Percentiles rank a stretch among this genome's conserved stretches.
Conservation (phyloP, 768 basidiomycete genomes). For the Pisolithus marmoratus region DNA sequence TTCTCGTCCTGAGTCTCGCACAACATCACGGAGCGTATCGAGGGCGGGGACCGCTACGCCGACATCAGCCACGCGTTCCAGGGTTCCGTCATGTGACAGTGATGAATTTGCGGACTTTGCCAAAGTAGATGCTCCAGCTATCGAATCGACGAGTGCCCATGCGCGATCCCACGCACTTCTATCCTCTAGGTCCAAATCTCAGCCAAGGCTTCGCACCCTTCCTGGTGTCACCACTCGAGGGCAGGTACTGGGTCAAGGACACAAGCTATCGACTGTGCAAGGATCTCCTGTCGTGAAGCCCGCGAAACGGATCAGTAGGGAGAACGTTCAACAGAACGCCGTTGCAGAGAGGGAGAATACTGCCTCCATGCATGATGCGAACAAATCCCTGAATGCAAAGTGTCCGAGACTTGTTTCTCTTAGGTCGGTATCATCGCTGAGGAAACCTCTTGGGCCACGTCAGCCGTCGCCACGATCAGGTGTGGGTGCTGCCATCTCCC, state of each 20-base stretch:
- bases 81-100: neutral
- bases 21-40: conserved; percentile 13
- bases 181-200: conserved; percentile 29
- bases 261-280: conserved; percentile 27
- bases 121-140: neutral
- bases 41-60: conserved; percentile 6
- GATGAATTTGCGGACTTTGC: neutral
- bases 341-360: neutral
- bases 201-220: conserved; percentile 27
- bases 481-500: neutral
- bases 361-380: conserved; percentile 3
- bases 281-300: conserved; percentile 21
- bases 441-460: conserved; percentile 18
- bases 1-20: conserved; percentile 9
- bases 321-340: neutral
- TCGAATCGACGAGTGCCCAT: conserved; percentile 1
- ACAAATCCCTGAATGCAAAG: conserved; percentile 10
- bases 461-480: conserved; percentile 12
- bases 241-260: conserved; percentile 5
- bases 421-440: conserved; percentile 19
- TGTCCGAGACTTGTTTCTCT: conserved; percentile 6
- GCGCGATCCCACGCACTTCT: neutral
- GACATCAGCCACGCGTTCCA: neutral
- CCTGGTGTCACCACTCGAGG: conserved; percentile 3
- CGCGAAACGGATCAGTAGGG: conserved; percentile 7